Evolutionary conservation across 73 alveolate species (phyloP), one percentile per base, ranked within the genome.

Genomic region (Blepharisma stoltei): DNA sequence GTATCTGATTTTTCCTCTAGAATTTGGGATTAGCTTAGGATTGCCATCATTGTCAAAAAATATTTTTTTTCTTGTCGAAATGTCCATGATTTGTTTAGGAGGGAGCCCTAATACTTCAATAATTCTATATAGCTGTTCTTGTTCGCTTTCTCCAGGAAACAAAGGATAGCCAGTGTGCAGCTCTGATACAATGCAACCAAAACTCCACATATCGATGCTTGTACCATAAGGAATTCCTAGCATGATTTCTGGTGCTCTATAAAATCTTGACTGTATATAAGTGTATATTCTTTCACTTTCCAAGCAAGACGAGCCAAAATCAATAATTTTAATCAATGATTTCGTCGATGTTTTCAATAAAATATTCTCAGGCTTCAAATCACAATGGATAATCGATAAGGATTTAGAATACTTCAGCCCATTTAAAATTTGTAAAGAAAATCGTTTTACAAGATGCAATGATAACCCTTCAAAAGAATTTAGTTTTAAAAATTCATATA

Each of bases 281-380:
- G 86, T 70, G 78, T 78, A 78, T 6, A 78, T 78, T 14, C 82
- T n/a, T 25, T 77, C 38, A 46, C 20, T 70, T 1, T 67, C 38
- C 14, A 67, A 77, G 6, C 84, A 77, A 9, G 83, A 67, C 9
- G 83, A 67, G 11, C 98, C 99, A 70, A 94, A 94, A 81, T 94
- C 99, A 47, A 94, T 92, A 71, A 94, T 73, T 70, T 93, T 94
- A 7, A 92, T 77, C 14, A 92, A 93, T 18, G 86, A 70, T 55
- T 82, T 79, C 38, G 82, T 86, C 53, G 81, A 78, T 46, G 79
- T 76, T 45, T 86, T 90, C 23, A 92, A 78, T 53, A 94, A 81
- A 46, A 94, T 88, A 79, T 94, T 94, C 80, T 94, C 99, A 32
- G 99, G 99, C 68, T 94, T 94, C 68, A 94, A 71, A 79, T 94